Conservation (phyloP, 345 rosid genomes). For the Sisymbrium irio region DNA sequence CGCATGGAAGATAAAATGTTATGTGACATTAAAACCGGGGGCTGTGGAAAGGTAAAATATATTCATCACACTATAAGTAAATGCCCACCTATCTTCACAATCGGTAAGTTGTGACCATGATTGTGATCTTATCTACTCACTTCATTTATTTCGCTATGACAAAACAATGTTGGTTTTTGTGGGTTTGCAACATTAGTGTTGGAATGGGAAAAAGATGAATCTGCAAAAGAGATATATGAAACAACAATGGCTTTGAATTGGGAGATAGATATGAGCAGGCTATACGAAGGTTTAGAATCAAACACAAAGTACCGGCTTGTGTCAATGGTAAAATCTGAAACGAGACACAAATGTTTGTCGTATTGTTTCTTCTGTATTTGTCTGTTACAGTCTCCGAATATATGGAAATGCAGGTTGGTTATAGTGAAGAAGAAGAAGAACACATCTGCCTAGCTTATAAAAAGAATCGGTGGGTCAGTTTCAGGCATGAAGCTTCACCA, state of each 20-base stretch:
- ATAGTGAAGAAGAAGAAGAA: background rate
- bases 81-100: too few relatives aligned
- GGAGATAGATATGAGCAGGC: conserved; percentile 31
- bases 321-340: conserved; percentile 28
- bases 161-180: background rate
- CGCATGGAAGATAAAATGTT: conserved; percentile 14
- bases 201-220: conserved; percentile 28
- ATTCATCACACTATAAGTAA: too few relatives aligned
- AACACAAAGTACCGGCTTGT: conserved; percentile 20
- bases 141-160: background rate
- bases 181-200: conserved; percentile 17
- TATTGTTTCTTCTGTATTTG: background rate
- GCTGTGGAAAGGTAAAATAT: too few relatives aligned
- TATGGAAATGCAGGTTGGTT: conserved; percentile 19
- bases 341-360: background rate
- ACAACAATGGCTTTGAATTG: conserved; percentile 19
- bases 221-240: conserved; percentile 2
- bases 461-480: conserved; percentile 24
- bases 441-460: conserved; percentile 20
- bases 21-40: too few relatives aligned
- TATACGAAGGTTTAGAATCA: conserved; percentile 18
- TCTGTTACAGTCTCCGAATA: background rate
- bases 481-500: conserved; percentile 5
- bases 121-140: background rate
- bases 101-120: conserved; percentile 17